Base-by-base conservation (phyloP, 225 moss, liverwort and hornwort species). In the Takakia lepidozioides region DNA sequence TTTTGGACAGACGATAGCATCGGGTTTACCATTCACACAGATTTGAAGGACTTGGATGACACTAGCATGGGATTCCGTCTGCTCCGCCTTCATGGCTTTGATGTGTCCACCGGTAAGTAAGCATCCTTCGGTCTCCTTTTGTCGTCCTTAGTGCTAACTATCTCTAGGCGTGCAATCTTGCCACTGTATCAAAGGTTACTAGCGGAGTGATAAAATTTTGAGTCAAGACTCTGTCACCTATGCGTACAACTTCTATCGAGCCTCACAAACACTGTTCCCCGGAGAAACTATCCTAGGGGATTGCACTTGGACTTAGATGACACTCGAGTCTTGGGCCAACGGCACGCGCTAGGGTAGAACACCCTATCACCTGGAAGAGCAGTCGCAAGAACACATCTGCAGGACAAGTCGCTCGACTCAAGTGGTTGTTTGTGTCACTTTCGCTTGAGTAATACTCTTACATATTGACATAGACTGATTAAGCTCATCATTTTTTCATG, bases 1-100 rank as follows among this genome's bases (percentile, higher is more conserved):
- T 56, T 56, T 52, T 87, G 80, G 80, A 73, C 60, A 25, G 51
- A 56, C 7, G 30, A 54, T 17, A 84, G 84, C 18, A 64, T 88
- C 10, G 70, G 71, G n/a, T 88, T 81, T 81, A 72, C 88, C 20
- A 69, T 72, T 32, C 58, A 71, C 7, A 63, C 72, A 18, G 15
- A 16, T 4, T 74, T 91, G 7, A 74, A 78, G 51, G 91, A 91
- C 16, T 63, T 91, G 62, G 86, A 91, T 38, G 86, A 91, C 23
- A 91, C 86, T 4, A 72, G 86, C 13, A 91, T 91, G 86, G 86
- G 71, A 24, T 86, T 91, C 52, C 75, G 83, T 20, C 56, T 91
- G 9, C 73, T 91, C 45, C 86, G 78, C 17, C 72, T 70, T 29
- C 86, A 87, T 50, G 91, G 91, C 20, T 91, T 75, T 35, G 65